Conservation (phyloP, 331 rosid genomes). For the Malus hybrid region DNA sequence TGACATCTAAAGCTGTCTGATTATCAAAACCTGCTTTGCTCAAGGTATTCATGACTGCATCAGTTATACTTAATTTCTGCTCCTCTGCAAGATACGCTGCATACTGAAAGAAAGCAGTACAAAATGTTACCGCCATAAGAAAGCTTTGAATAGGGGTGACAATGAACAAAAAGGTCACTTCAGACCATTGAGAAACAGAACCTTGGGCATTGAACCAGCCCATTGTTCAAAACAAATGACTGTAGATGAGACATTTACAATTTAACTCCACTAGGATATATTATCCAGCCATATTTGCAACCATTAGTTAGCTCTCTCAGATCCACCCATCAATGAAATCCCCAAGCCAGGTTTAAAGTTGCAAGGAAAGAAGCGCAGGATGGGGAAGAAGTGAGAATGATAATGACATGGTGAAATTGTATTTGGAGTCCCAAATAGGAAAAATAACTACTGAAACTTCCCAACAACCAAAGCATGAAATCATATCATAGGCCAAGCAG, state of each 20-base stretch:
- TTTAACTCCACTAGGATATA: background rate
- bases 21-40: constrained; percentile 56
- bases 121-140: constrained; percentile 18
- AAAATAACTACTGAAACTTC: background rate
- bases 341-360: background rate
- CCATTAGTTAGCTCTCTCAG: background rate
- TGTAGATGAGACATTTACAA: background rate
- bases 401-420: background rate
- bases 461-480: background rate
- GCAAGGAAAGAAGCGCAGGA: background rate
- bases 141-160: background rate
- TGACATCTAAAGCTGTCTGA: constrained; percentile 36
- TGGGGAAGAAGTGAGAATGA: background rate
- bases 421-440: background rate
- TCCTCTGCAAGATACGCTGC: constrained; percentile 68
- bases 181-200: constrained; percentile 7
- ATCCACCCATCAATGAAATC: background rate
- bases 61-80: constrained; percentile 37
- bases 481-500: background rate
- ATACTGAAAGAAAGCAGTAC: constrained; percentile 47
- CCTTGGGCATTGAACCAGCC: background rate
- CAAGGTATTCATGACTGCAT: constrained; percentile 45
- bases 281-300: background rate
- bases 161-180: background rate
- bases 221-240: constrained; percentile 7